Evolutionary conservation across 139 green algal species (phyloP), one percentile per base, ranked within the genome.

Genomic region (Coelastrella sp.): DNA sequence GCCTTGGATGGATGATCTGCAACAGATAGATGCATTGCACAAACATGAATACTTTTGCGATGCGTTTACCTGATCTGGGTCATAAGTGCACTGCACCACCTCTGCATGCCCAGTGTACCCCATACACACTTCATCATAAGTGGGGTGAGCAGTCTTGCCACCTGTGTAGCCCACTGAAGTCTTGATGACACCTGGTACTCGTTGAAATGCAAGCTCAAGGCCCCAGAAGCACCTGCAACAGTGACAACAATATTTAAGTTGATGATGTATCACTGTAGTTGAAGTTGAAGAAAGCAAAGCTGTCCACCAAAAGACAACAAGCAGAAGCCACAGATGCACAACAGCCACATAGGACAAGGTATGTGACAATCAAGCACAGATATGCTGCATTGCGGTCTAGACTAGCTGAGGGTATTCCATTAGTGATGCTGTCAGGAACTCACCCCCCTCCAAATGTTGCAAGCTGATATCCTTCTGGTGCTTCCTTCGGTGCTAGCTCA

Each of bases 201-300:
- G 90, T 80, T 96, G 92, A 77, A 89, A 94, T 4, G 89, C 92
- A 17, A 97, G 92, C 82, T 97, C 93, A 23, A 96, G 63, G 13
- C 94, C 94, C 94, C 94, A 97, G 81, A 97, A 97, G 89, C 94
- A 97, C 15, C 94, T 94, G 11, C 89, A 90, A n/a, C n/a, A n/a
- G n/a, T n/a, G n/a, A n/a, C n/a, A n/a, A n/a, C n/a, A n/a, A n/a
- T n/a, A n/a, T n/a, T n/a, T n/a, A n/a, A n/a, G n/a, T n/a, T n/a
- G n/a, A n/a, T n/a, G n/a, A n/a, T n/a, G n/a, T n/a, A n/a, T n/a
- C n/a, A n/a, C n/a, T n/a, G n/a, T n/a, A n/a, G n/a, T n/a, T n/a
- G n/a, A n/a, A n/a, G n/a, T n/a, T n/a, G n/a, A n/a, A 41, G 41
- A 5, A 19, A 67, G 59, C 59, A 67, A 30, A 67, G 59, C 17